Conservation (phyloP, 306 rosid species). For the Trifolium repens region DNA sequence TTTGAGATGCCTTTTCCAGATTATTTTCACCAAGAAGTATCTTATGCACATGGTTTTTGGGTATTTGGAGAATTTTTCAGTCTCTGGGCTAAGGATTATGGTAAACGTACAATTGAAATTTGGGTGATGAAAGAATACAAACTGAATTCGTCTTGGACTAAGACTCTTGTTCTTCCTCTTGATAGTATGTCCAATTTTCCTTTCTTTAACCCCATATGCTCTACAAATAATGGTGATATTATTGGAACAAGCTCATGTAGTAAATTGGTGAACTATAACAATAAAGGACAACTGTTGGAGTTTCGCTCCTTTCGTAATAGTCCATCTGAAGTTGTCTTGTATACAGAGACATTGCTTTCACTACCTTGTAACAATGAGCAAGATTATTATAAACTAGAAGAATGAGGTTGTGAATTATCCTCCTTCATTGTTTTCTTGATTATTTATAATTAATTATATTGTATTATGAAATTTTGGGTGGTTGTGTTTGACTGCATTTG, state of each 20-base stretch:
- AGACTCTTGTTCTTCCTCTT: not conserved
- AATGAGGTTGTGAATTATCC: not conserved
- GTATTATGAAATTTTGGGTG: not conserved
- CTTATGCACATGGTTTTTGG: not conserved
- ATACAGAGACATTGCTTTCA: not conserved
- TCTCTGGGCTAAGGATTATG: too few species aligned
- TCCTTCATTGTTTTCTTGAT: not conserved
- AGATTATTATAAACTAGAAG: not conserved
- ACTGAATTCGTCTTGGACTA: not conserved
- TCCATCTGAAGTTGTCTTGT: not conserved
- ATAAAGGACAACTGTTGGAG: not conserved
- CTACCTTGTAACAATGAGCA: not conserved
- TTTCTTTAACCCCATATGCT: too few species aligned
- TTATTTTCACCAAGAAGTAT: too few species aligned
- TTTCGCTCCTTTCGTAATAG: too few species aligned
- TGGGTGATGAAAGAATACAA: not conserved
- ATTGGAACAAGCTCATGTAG: not conserved
- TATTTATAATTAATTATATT: too few species aligned
- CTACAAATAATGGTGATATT: too few species aligned
- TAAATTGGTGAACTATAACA: not conserved
- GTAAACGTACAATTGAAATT: too few species aligned
- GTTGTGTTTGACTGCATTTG: too few species aligned
- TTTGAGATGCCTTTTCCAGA: not conserved
- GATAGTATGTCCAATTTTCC: too few species aligned
- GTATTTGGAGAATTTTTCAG: not conserved